phyloP scores from a whole-genome alignment of 2,329 filamentous ascomycete genomes.

The Huntiella moniliformis region DNA sequence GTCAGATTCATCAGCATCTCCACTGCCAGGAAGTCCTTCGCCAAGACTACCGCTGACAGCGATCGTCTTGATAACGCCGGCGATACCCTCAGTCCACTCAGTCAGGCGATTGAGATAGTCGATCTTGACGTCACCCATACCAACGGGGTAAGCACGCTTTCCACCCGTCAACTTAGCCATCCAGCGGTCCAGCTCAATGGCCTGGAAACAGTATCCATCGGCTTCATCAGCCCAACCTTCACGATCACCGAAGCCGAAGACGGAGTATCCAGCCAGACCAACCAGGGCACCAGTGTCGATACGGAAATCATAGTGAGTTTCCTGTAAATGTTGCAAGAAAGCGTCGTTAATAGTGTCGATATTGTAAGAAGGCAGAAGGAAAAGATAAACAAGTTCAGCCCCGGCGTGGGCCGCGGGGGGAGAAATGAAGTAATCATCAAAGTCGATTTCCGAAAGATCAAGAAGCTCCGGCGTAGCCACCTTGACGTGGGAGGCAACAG shows the following conservation, averaged over 20 bases:
- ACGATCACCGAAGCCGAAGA: conserved; percentile 83
- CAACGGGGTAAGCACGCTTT: conserved; percentile 75
- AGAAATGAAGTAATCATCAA: conserved; percentile 79
- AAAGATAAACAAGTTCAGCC: conserved; percentile 59
- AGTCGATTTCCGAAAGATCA: conserved; percentile 72
- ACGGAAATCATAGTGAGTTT: conserved; percentile 92
- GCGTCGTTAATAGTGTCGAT: conserved; percentile 83
- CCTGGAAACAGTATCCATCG: conserved; percentile 85
- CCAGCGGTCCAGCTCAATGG: conserved; percentile 81
- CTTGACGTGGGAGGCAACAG: conserved; percentile 13
- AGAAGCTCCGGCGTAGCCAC: conserved; percentile 44
- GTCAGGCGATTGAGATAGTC: conserved; percentile 46
- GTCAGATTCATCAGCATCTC: conserved; percentile 69
- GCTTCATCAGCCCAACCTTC: conserved; percentile 84
- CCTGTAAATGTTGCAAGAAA: conserved; percentile 69
- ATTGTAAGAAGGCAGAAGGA: conserved; percentile 81
- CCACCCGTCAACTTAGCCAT: conserved; percentile 83
- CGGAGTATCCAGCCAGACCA: conserved; percentile 63
- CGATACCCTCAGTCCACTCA: conserved; percentile 63
- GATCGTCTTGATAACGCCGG: conserved; percentile 48
- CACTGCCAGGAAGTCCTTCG: conserved; percentile 56
- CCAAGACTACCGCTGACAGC: conserved; percentile 39
- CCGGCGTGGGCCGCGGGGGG: conserved; percentile 41
- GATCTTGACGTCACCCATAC: conserved; percentile 69
- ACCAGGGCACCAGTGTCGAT: conserved; percentile 78